Conservation (phyloP, 2,329 filamentous ascomycete species). For the Phialophora verrucosa region DNA sequence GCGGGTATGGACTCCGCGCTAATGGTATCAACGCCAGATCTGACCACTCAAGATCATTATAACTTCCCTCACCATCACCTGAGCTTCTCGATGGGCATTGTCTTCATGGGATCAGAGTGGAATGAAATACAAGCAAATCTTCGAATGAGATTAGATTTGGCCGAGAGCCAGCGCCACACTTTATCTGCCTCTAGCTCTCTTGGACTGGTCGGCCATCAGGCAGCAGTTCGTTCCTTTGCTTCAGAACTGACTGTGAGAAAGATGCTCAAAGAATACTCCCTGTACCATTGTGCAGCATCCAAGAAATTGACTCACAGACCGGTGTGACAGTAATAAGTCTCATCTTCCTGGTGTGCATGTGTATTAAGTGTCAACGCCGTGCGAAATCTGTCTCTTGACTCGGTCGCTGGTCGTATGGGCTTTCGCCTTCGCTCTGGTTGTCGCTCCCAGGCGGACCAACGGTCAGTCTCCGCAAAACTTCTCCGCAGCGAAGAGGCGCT, state of each 20-base stretch:
- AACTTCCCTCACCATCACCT: background rate
- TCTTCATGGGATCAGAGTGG: background rate
- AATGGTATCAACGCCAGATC: background rate
- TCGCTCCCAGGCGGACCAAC: slow-evolving; percentile 3
- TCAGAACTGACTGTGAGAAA: no score
- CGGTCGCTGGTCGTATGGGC: background rate
- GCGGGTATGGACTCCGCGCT: no score
- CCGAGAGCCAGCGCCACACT: background rate
- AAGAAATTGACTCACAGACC: background rate
- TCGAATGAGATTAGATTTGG: background rate
- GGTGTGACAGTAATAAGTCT: background rate
- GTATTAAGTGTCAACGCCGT: background rate
- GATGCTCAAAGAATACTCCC: no score
- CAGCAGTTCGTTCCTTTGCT: background rate
- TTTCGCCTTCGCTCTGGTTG: background rate
- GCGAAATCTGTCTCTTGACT: background rate
- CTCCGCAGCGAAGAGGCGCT: no score
- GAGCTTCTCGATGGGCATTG: background rate
- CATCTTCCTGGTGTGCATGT: background rate
- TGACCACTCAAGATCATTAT: background rate
- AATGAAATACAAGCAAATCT: background rate
- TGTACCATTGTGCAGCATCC: no score
- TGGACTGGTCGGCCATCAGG: background rate
- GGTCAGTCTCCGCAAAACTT: background rate
- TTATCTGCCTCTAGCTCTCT: background rate